Base-by-base conservation (phyloP, 495 filamentous ascomycete genomes). In the Daldinia caldariorum region DNA sequence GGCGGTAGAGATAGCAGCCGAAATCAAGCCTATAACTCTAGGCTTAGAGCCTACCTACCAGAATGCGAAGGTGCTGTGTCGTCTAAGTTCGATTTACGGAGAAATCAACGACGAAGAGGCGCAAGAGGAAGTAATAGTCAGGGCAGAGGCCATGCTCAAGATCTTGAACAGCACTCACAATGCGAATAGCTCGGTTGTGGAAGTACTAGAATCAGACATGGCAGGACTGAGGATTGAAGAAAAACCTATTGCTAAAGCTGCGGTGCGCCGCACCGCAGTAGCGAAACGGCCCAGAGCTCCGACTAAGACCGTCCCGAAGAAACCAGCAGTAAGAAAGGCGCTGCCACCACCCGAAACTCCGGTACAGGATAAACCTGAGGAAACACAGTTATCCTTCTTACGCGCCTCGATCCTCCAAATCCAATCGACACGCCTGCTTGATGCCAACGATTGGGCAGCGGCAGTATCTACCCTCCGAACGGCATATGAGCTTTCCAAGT, bases 341-440 rank as follows among this genome's bases (percentile, higher is more conserved):
- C 76, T 78, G 16, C 61, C 69, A 20, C 58, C 69, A 13, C 75
- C 74, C 54, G 75, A 82, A 64, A 51, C 41, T 54, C 39, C 62
- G 10, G 66, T 72, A 12, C 73, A 66, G 18, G 38, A 60, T 14
- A 74, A 79, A 18, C 69, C 79, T 6, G 80, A 85, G 29, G 87
- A 92, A 35, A 80, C 82, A 7, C 82, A 86, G 54, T 73, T 93
- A 8, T 70, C 85, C 14, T 85, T 84, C 39, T 73, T 93, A 20
- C 85, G 85, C 63, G 87, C 85, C 22, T 83, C 86, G 9, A 81
- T 95, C 18, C 78, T 93, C 13, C 85, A 87, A 6, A 87, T 88
- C 49, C 91, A 89, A 73, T 90, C 90, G 1, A 79, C 81, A 43
- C 84, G 83, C 29, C 73, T 86, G 69, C 84, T 84, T 53, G 82